Evolutionary conservation across 345 rosid species (phyloP).

Genomic region (Bretschneidera sinensis): DNA sequence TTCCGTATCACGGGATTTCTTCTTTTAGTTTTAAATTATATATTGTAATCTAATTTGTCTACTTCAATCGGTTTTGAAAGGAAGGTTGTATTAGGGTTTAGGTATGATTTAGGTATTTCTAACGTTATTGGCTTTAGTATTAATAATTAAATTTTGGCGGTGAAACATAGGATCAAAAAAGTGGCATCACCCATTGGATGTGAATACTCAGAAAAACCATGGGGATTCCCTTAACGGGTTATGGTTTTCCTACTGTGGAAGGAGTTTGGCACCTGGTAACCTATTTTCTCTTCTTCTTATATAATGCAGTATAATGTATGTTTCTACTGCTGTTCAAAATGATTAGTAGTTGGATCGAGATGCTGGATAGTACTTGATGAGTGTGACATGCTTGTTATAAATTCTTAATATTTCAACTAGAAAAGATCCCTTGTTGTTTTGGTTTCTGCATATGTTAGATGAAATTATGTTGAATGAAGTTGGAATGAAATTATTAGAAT

Average conservation of each 20-base stretch:
- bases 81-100: constrained; percentile 9
- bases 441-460: too few relatives aligned
- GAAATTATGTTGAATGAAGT: too few relatives aligned
- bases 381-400: too few relatives aligned
- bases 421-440: too few relatives aligned
- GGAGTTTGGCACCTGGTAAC: constrained; percentile 77
- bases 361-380: too few relatives aligned
- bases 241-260: constrained; percentile 74
- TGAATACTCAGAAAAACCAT: constrained; percentile 95
- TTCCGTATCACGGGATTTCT: background rate
- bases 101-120: background rate
- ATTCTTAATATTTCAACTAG: too few relatives aligned
- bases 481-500: too few relatives aligned
- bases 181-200: constrained; percentile 82
- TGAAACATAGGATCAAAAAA: constrained; percentile 57
- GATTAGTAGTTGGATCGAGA: too few relatives aligned
- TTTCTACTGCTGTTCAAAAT: background rate
- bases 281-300: background rate
- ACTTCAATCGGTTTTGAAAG: background rate
- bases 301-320: background rate
- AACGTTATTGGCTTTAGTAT: background rate
- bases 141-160: constrained; percentile 1
- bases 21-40: background rate
- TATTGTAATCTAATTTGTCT: background rate
- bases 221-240: constrained; percentile 78